phyloP scores from a whole-genome alignment of 139 green algal species.

The Nannochloris sp. region DNA sequence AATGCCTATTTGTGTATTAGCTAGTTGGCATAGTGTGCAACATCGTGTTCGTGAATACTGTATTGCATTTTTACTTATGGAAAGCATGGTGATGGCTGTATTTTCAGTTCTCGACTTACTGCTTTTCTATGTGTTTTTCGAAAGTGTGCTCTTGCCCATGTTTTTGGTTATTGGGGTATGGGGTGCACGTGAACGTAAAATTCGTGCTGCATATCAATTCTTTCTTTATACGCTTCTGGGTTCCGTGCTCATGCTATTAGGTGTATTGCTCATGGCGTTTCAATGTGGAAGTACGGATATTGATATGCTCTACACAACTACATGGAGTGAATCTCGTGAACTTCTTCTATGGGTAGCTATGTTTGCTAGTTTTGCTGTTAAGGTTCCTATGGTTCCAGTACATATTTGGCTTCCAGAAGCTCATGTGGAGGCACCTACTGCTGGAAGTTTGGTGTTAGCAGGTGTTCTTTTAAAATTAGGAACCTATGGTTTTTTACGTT shows the following conservation, averaged over 20 bases:
- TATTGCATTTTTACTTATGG: constrained; percentile 51
- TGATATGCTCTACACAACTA: constrained; percentile 32
- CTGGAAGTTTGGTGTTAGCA: constrained; percentile 53
- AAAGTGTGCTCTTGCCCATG: constrained; percentile 58
- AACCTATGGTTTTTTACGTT: constrained; percentile 54
- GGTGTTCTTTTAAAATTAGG: constrained; percentile 57
- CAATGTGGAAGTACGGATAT: constrained; percentile 50
- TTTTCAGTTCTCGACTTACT: constrained; percentile 56
- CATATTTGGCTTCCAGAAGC: constrained; percentile 61
- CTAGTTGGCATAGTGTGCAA: constrained; percentile 41
- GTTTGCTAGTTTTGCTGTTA: constrained; percentile 57
- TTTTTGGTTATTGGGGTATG: constrained; percentile 55
- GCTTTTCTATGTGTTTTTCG: constrained; percentile 65
- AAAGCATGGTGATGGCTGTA: constrained; percentile 45
- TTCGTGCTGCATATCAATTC: constrained; percentile 56
- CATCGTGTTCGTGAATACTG: constrained; percentile 47
- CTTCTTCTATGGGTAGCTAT: constrained; percentile 45
- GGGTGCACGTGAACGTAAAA: constrained; percentile 47
- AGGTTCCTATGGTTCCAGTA: constrained; percentile 56
- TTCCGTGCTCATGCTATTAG: constrained; percentile 44
- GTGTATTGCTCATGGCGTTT: constrained; percentile 45
- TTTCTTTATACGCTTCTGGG: constrained; percentile 48
- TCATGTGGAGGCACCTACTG: constrained; percentile 58
- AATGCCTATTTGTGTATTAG: constrained; percentile 58
- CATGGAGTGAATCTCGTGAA: constrained; percentile 35